These are phyloP conservation scores for Cucumis cinereus DNA, from an alignment of 306 rosid species.

Conservation along the genomic window DNA sequence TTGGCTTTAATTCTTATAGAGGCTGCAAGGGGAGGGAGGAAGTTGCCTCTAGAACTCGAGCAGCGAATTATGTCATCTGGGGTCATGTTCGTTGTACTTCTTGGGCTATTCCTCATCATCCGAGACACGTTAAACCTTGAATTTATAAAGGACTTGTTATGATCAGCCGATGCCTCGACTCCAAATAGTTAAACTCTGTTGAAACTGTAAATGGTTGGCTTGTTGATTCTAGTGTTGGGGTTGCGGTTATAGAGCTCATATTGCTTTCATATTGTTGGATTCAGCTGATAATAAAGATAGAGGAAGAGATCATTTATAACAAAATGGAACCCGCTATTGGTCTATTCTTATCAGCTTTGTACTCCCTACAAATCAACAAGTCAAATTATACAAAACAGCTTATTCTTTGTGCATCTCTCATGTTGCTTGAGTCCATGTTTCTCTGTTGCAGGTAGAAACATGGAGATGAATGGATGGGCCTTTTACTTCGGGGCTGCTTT, in stretches of 20 bases:
- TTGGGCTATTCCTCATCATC: constrained; percentile 71
- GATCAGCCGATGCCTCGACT: background rate
- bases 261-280: background rate
- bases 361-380: constrained; percentile 2
- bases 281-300: background rate
- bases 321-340: background rate
- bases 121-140: constrained; percentile 92
- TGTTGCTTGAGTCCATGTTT: background rate
- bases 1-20: constrained; percentile 74
- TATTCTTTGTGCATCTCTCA: background rate
- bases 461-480: no score
- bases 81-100: constrained; percentile 59
- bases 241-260: background rate
- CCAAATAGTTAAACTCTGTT: background rate
- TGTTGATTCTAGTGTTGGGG: background rate
- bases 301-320: background rate
- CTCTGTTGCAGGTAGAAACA: background rate
- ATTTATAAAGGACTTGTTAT: constrained; percentile 66
- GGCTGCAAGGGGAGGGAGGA: constrained; percentile 94
- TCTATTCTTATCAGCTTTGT: constrained; percentile 1
- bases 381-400: background rate
- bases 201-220: background rate
- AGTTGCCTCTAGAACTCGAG: constrained; percentile 82
- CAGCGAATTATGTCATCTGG: constrained; percentile 92
- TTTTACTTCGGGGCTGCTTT: no score